A percentile compares a stretch with the other conserved stretches of the same genome.
phyloP scores from a whole-genome alignment of 306 rosid species.

The Dalbergia cochinchinensis region DNA sequence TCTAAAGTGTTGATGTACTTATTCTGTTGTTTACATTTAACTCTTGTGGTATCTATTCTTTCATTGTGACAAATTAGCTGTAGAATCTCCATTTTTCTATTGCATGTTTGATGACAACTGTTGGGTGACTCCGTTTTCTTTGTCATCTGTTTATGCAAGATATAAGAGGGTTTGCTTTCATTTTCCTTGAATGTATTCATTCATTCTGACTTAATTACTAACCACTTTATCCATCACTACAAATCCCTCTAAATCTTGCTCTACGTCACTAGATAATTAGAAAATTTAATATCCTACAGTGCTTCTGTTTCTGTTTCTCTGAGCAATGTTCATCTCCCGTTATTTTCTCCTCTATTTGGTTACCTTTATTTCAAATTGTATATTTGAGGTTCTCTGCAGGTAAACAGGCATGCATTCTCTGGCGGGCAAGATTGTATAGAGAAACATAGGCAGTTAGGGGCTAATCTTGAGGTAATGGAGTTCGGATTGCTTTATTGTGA shows the following conservation, averaged over 20 bases:
- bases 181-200: conserved; percentile 18
- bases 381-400: conserved; percentile 59
- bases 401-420: conserved; percentile 85
- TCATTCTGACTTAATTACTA: conserved; percentile 11
- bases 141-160: conserved; percentile 6
- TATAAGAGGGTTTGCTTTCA: conserved; percentile 13
- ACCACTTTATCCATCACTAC: not conserved
- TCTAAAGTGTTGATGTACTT: conserved; percentile 1
- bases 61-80: conserved; percentile 6
- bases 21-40: conserved; percentile 9
- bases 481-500: conserved; percentile 30
- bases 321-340: not conserved
- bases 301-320: not conserved
- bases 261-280: not conserved
- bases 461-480: conserved; percentile 80
- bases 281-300: not conserved
- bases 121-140: not conserved
- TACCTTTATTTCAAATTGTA: not conserved
- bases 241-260: conserved; percentile 17
- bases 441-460: conserved; percentile 87
- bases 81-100: not conserved
- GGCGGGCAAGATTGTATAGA: conserved; percentile 96
- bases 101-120: conserved; percentile 6
- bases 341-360: not conserved
- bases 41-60: conserved; percentile 17